Evolutionary conservation across 2,329 filamentous ascomycete genomes (phyloP).

Genomic region (Dryadomyces quercivorus): DNA sequence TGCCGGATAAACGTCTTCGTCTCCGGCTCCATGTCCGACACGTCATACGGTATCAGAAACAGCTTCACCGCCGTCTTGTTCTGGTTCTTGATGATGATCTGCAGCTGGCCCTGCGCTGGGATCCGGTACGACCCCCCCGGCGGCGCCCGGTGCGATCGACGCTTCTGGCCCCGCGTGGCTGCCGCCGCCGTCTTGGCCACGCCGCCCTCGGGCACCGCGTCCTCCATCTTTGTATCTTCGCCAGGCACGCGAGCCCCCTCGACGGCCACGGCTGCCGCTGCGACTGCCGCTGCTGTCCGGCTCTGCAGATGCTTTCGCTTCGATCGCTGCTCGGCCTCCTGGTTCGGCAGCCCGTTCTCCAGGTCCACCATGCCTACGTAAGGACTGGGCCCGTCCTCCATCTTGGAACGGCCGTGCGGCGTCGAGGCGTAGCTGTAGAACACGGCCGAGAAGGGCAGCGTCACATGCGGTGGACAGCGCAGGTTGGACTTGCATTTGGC

Average conservation of each 20-base stretch:
- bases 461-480: slow-evolving; percentile 80
- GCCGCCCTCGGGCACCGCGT: slow-evolving; percentile 14
- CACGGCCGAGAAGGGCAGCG: slow-evolving; percentile 81
- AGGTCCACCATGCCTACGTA: slow-evolving; percentile 92
- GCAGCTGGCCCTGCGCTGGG: slow-evolving; percentile 83
- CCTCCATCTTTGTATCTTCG: slow-evolving; percentile 10
- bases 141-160: slow-evolving; percentile 49
- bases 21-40: slow-evolving; percentile 82
- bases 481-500: slow-evolving; percentile 70
- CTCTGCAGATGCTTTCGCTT: slow-evolving; percentile 34
- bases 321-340: slow-evolving; percentile 32
- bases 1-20: slow-evolving; percentile 96
- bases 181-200: not conserved
- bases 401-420: slow-evolving; percentile 46
- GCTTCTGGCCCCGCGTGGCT: slow-evolving; percentile 27
- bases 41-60: slow-evolving; percentile 85
- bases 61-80: slow-evolving; percentile 97
- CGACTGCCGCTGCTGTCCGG: slow-evolving; percentile 17
- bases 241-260: not conserved
- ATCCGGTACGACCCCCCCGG: slow-evolving; percentile 89
- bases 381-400: slow-evolving; percentile 80
- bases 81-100: slow-evolving; percentile 95
- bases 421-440: slow-evolving; percentile 85
- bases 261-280: not conserved
- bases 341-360: slow-evolving; percentile 59